Evolutionary conservation across 2,329 filamentous ascomycete genomes (phyloP), one percentile per base, ranked within the genome.

Genomic region (Aaosphaeria arxii): DNA sequence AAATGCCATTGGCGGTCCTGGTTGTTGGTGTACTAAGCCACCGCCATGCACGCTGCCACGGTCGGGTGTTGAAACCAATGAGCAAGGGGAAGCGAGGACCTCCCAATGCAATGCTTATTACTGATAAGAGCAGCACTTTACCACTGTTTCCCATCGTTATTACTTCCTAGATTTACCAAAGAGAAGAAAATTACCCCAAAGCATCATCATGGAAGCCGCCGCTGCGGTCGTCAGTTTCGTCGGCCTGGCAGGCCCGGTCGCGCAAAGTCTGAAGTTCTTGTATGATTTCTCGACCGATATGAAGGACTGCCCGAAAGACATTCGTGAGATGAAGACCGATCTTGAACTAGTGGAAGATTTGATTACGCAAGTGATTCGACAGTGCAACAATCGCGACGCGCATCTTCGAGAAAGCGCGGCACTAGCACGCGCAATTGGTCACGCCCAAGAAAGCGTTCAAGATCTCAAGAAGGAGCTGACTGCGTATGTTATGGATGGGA

Each of bases 211-310:
- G 48, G 48, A 50, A 42, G 48, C 48, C 30, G 44, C 48, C 44
- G 48, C 48, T 43, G 48, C 48, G 33, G 40, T 50, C 33, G 48
- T 50, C 40, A 47, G 48, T 50, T 50, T 50, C 44, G 44, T 50
- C 31, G 41, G 48, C 44, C 48, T 50, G 42, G 48, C 48, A 50
- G 48, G 40, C 44, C 48, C 44, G 40, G 48, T 50, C 44, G 48
- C 48, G 40, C 48, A 50, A 44, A 40, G 48, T 47, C 48, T 50
- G 40, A 50, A 50, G 48, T 46, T 44, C 40, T n/a, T 50, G 44
- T 50, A 50, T 47, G 48, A 50, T 44, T 50, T 50, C 44, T 46
- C 48, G 29, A 50, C 48, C 44, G 40, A 50, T 44, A 50, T 50
- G 48, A 50, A 50, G 44, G 48, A 50, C 44, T 50, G 48, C 33